Evolutionary conservation across 768 basidiomycete genomes (phyloP).

Genomic region (Tubosaeta sp.): DNA sequence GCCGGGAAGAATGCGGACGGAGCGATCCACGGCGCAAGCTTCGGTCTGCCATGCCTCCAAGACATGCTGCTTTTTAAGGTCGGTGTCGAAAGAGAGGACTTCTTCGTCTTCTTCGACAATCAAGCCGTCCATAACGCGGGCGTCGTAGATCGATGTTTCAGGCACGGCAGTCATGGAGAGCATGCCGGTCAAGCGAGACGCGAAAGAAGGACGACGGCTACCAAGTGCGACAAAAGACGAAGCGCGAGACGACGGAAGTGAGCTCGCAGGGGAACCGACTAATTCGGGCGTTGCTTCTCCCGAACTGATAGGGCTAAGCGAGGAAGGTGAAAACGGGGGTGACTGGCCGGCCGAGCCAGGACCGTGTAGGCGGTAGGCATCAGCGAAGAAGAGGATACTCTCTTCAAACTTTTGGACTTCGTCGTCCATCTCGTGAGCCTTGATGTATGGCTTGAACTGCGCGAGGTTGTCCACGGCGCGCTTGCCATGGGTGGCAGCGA

Average conservation of each 20-base stretch:
- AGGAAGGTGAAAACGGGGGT: slow-evolving; percentile 7
- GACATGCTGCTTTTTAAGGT: slow-evolving; percentile 23
- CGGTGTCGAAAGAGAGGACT: slow-evolving; percentile 23
- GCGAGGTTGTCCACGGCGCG: slow-evolving; percentile 72
- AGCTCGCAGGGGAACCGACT: slow-evolving; percentile 32
- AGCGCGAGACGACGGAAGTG: slow-evolving; percentile 40
- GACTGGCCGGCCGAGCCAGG: slow-evolving; percentile 32
- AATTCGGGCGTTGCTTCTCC: slow-evolving; percentile 41
- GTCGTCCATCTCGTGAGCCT: slow-evolving; percentile 50
- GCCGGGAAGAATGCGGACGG: slow-evolving; percentile 69
- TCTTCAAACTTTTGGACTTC: slow-evolving; percentile 62
- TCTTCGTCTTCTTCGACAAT: slow-evolving; percentile 36
- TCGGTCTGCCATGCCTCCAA: slow-evolving; percentile 53
- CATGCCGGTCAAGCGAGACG: slow-evolving; percentile 36
- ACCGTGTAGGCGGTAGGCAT: slow-evolving; percentile 47
- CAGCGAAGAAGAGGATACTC: slow-evolving; percentile 62
- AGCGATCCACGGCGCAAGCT: slow-evolving; percentile 52
- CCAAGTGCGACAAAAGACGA: slow-evolving; percentile 36
- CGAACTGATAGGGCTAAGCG: slow-evolving; percentile 26
- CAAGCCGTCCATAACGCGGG: slow-evolving; percentile 24
- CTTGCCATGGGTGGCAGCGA: slow-evolving; percentile 75
- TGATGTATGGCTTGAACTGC: slow-evolving; percentile 55
- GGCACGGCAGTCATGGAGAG: slow-evolving; percentile 36
- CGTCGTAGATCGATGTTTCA: slow-evolving; percentile 23
- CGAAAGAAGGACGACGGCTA: slow-evolving; percentile 46